phyloP scores from a whole-genome alignment of 2,329 filamentous ascomycete genomes.

The Cercospora citrullina region DNA sequence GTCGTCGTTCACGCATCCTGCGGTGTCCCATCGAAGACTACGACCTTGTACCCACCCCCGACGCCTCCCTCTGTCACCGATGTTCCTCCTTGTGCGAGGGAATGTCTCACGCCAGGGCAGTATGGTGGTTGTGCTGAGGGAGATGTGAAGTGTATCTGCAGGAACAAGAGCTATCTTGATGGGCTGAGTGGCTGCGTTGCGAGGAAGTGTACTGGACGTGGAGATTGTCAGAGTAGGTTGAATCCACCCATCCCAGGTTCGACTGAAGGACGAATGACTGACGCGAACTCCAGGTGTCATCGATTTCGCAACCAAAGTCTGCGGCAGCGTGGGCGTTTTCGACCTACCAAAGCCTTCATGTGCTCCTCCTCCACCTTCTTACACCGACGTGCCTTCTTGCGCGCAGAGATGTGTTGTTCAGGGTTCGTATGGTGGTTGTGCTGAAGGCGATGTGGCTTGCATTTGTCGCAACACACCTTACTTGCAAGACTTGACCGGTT shows the following conservation, averaged over 20 bases:
- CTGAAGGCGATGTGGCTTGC: slow-evolving; percentile 3
- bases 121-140: slow-evolving; percentile 5
- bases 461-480: slow-evolving; percentile 10
- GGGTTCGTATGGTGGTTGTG: not conserved
- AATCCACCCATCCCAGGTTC: too few relatives aligned
- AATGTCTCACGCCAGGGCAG: not conserved
- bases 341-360: not conserved
- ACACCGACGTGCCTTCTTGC: not conserved
- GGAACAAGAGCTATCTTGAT: not conserved
- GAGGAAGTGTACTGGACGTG: not conserved
- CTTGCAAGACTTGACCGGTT: not conserved
- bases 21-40: slow-evolving; percentile 1
- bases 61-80: slow-evolving; percentile 3
- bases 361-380: not conserved
- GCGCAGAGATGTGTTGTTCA: not conserved
- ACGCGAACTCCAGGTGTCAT: not conserved
- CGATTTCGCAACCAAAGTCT: not conserved
- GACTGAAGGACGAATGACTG: not conserved
- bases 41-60: slow-evolving; percentile 7
- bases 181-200: not conserved
- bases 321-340: not conserved
- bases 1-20: slow-evolving; percentile 11
- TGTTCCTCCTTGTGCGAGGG: slow-evolving; percentile 2
- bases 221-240: not conserved
- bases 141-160: slow-evolving; percentile 8